These are phyloP conservation scores for Apiotrichum gamsii DNA, from an alignment of 1,284 basidiomycete genomes.

Conservation along the genomic window DNA sequence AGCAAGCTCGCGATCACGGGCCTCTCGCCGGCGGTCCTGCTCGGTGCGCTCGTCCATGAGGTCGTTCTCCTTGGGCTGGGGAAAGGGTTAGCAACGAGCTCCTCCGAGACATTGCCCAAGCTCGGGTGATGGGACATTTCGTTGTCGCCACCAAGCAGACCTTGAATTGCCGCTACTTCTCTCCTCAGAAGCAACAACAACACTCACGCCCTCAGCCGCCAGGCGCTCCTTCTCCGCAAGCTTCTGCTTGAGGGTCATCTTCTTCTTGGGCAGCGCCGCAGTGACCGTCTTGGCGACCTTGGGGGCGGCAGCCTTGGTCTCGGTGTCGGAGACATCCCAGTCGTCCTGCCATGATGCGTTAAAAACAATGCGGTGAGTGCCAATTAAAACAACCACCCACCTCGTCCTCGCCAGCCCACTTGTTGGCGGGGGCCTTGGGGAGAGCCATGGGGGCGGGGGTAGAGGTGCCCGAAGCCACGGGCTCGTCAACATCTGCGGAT, in stretches of 20 bases:
- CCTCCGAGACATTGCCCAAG: no score
- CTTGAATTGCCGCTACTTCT: no score
- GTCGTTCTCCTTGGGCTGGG: no score
- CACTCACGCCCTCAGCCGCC: constrained; percentile 51
- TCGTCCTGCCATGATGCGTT: constrained; percentile 81
- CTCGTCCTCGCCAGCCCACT: constrained; percentile 80
- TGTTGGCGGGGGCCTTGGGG: constrained; percentile 52
- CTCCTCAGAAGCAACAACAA: no score
- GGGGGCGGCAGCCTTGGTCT: constrained; percentile 52
- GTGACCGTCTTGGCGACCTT: constrained; percentile 59
- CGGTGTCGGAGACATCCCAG: constrained; percentile 84
- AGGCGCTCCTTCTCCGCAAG: constrained; percentile 67
- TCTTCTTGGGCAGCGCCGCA: constrained; percentile 71
- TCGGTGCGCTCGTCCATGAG: constrained; percentile 62
- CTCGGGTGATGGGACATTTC: no score
- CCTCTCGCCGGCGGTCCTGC: constrained; percentile 63
- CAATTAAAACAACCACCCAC: no score
- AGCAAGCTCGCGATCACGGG: constrained; percentile 71
- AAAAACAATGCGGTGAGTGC: no score
- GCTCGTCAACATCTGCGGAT: constrained; percentile 49
- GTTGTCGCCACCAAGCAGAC: no score
- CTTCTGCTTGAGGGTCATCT: constrained; percentile 80
- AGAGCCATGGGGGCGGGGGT: constrained; percentile 45
- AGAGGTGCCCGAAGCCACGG: constrained; percentile 41
- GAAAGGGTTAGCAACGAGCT: no score